A percentile compares a stretch with the other conserved stretches of the same genome.
Evolutionary conservation across 116 monocot genomes (phyloP).

Genomic region (Thalassia testudinum): DNA sequence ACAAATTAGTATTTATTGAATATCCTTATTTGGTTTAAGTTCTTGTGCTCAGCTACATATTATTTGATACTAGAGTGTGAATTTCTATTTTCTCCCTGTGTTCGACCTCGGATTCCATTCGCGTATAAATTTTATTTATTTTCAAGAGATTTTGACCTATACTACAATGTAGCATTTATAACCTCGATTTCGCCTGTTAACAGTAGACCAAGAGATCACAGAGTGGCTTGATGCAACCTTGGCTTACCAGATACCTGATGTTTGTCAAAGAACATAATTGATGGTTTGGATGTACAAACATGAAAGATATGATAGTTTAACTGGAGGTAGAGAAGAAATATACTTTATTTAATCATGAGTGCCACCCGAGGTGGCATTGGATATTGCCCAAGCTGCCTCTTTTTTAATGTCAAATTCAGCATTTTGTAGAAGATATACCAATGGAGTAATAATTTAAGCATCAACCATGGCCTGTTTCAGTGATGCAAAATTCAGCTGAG

Average conservation of each 20-base stretch:
- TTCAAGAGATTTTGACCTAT: too few relatives aligned
- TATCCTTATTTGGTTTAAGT: too few relatives aligned
- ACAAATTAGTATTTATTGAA: too few relatives aligned
- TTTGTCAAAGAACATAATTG: background rate
- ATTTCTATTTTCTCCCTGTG: too few relatives aligned
- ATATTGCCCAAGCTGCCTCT: constrained; percentile 25
- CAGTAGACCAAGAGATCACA: constrained; percentile 55
- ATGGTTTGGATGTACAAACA: background rate
- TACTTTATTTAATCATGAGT: constrained; percentile 40
- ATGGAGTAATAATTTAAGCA: constrained; percentile 23
- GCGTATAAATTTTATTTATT: too few relatives aligned
- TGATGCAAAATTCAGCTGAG: too few relatives aligned
- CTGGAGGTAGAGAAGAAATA: background rate
- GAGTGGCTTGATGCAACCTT: constrained; percentile 58
- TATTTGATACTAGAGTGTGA: too few relatives aligned
- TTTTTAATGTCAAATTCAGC: constrained; percentile 47
- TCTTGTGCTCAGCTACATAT: too few relatives aligned
- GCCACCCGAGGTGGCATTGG: constrained; percentile 42
- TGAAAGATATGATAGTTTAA: background rate
- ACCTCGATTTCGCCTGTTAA: too few relatives aligned
- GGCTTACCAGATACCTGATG: constrained; percentile 11
- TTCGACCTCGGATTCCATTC: too few relatives aligned
- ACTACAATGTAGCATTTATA: too few relatives aligned
- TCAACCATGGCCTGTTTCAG: constrained; percentile 19
- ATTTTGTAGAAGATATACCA: constrained; percentile 33